These are phyloP conservation scores for Rhodocollybia butyracea DNA, from an alignment of 768 basidiomycete genomes.

Conservation along the genomic window DNA sequence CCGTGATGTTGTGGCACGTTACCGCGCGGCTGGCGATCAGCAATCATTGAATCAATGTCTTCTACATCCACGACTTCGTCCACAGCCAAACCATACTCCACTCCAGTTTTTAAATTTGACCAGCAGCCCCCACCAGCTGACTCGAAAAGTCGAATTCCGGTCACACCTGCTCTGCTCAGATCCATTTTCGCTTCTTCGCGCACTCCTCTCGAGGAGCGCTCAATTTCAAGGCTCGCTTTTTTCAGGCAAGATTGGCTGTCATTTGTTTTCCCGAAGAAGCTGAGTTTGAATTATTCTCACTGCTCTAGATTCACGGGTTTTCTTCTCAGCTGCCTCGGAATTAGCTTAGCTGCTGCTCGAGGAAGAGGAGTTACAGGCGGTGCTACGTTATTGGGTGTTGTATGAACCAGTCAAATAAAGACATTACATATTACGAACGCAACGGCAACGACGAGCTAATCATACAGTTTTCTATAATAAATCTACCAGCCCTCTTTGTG, in stretches of 20 bases:
- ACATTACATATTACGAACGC: slow-evolving; percentile 4
- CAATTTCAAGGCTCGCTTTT: slow-evolving; percentile 82
- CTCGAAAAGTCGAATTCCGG: slow-evolving; percentile 64
- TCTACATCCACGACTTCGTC: slow-evolving; percentile 48
- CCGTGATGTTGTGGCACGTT: slow-evolving; percentile 3
- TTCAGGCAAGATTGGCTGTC: slow-evolving; percentile 56
- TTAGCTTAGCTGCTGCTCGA: slow-evolving; percentile 70
- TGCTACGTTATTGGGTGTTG: slow-evolving; percentile 68
- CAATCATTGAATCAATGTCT: slow-evolving; percentile 32
- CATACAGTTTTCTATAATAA: slow-evolving; percentile 24
- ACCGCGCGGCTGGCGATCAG: slow-evolving; percentile 2
- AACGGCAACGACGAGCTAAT: slow-evolving; percentile 20
- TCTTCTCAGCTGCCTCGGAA: slow-evolving; percentile 75
- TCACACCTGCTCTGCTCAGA: slow-evolving; percentile 77
- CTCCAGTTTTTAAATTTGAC: slow-evolving; percentile 18
- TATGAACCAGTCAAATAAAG: slow-evolving; percentile 23
- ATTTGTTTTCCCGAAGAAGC: not conserved
- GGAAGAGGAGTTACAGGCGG: slow-evolving; percentile 65
- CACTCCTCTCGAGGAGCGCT: slow-evolving; percentile 76
- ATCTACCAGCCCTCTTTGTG: slow-evolving; percentile 48
- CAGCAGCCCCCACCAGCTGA: slow-evolving; percentile 40
- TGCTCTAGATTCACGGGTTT: slow-evolving; percentile 72
- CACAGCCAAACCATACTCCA: slow-evolving; percentile 36
- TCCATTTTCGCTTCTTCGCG: slow-evolving; percentile 87
- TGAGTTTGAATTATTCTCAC: not conserved